These are phyloP conservation scores for Tetrahymena borealis DNA, from an alignment of 73 alveolate species.

Conservation along the genomic window DNA sequence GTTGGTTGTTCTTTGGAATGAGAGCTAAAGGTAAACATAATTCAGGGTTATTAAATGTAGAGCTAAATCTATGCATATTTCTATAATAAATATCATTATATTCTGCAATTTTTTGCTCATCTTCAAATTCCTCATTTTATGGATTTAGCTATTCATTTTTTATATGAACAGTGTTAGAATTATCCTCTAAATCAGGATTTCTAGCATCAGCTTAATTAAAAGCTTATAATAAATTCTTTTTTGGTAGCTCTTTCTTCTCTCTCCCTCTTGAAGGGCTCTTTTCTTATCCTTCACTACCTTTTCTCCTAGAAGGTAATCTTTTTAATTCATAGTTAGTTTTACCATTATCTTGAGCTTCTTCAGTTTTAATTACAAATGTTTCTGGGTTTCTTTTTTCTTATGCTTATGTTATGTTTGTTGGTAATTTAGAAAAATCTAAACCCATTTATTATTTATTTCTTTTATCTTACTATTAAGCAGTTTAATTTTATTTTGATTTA, in stretches of 20 bases:
- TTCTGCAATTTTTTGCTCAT: neutral
- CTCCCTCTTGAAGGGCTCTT: neutral
- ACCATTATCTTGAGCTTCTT: neutral
- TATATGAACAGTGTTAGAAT: neutral
- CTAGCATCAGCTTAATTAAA: neutral
- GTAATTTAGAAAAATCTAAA: neutral
- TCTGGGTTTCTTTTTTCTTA: neutral
- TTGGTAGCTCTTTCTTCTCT: neutral
- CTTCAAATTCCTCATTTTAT: neutral
- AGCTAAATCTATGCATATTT: neutral
- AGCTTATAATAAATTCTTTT: neutral
- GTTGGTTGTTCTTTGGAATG: neutral
- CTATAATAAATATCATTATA: neutral
- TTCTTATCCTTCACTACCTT: neutral
- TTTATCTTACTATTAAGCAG: neutral
- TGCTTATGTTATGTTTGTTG: neutral
- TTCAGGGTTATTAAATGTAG: neutral
- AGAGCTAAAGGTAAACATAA: neutral
- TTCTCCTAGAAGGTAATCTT: neutral
- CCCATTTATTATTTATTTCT: neutral
- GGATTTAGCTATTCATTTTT: neutral
- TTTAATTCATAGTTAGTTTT: neutral
- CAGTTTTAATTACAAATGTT: neutral
- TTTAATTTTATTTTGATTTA: neutral
- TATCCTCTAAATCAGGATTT: too few species aligned